Conservation (phyloP, 1,139 yeast genomes). For the Geotrichum cucujoidarum region DNA sequence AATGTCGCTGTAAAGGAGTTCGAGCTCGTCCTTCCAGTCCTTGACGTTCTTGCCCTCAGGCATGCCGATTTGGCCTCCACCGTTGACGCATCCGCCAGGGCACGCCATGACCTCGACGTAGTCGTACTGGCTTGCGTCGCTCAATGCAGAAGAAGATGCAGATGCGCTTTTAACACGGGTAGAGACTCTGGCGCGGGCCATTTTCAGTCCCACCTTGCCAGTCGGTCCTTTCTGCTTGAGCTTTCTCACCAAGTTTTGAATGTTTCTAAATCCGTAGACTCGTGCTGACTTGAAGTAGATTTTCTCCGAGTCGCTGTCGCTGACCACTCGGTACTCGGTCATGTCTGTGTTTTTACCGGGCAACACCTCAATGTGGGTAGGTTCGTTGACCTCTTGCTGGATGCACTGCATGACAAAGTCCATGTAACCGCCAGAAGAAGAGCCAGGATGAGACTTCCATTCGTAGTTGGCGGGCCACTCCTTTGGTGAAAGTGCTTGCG, state of each 20-base stretch:
- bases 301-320: constrained; percentile 34
- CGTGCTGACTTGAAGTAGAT: constrained; percentile 65
- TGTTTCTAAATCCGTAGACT: constrained; percentile 88
- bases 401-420: constrained; percentile 34
- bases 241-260: constrained; percentile 85
- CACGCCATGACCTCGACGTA: constrained; percentile 97
- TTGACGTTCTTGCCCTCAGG: constrained; percentile 37
- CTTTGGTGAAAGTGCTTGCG: constrained; percentile 41
- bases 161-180: constrained; percentile 13
- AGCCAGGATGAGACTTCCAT: constrained; percentile 74
- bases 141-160: constrained; percentile 16
- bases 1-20: constrained; percentile 30
- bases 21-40: constrained; percentile 36
- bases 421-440: constrained; percentile 77
- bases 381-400: constrained; percentile 24
- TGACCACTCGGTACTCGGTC: constrained; percentile 57
- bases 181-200: constrained; percentile 13
- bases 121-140: constrained; percentile 64
- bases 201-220: constrained; percentile 20
- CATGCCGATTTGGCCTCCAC: constrained; percentile 82
- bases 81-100: constrained; percentile 95
- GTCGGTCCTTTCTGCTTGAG: constrained; percentile 48
- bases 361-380: constrained; percentile 29
- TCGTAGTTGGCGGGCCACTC: constrained; percentile 61
- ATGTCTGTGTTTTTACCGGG: constrained; percentile 76